Percentiles rank a stretch among this genome's conserved stretches.
phyloP scores from a whole-genome alignment of 768 basidiomycete species.

The Auriscalpium vulgare region DNA sequence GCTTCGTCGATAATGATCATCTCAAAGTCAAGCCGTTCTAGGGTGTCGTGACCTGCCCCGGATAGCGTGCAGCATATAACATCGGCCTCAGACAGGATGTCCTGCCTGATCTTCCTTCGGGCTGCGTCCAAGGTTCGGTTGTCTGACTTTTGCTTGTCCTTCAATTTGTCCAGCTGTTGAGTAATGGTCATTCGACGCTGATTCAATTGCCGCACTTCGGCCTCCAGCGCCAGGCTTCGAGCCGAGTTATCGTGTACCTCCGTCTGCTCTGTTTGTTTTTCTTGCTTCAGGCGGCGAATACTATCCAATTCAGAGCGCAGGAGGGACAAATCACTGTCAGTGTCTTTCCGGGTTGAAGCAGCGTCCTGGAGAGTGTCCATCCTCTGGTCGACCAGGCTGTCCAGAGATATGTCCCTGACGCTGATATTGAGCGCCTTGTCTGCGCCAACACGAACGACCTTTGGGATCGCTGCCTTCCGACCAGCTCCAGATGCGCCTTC shows the following conservation, averaged over 20 bases:
- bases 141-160: constrained; percentile 79
- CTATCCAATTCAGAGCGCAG: constrained; percentile 64
- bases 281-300: constrained; percentile 49
- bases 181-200: constrained; percentile 55
- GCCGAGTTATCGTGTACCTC: constrained; percentile 48
- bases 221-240: constrained; percentile 48
- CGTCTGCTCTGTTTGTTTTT: constrained; percentile 56
- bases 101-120: constrained; percentile 60
- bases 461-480: constrained; percentile 49
- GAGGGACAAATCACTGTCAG: constrained; percentile 45
- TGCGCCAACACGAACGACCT: constrained; percentile 86
- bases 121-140: constrained; percentile 76
- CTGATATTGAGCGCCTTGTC: constrained; percentile 66
- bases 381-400: constrained; percentile 76
- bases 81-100: constrained; percentile 83
- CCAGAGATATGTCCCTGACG: constrained; percentile 82
- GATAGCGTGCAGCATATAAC: constrained; percentile 92
- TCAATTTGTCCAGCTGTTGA: constrained; percentile 64
- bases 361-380: constrained; percentile 36
- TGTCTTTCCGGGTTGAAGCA: constrained; percentile 37
- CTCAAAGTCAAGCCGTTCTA: constrained; percentile 83
- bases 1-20: constrained; percentile 98
- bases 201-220: constrained; percentile 62
- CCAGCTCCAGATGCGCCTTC: constrained; percentile 59
- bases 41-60: constrained; percentile 83